A percentile compares a stretch with the other conserved stretches of the same genome.
Conservation (phyloP, 2,329 filamentous ascomycete species). For the Alternaria infectoria region DNA sequence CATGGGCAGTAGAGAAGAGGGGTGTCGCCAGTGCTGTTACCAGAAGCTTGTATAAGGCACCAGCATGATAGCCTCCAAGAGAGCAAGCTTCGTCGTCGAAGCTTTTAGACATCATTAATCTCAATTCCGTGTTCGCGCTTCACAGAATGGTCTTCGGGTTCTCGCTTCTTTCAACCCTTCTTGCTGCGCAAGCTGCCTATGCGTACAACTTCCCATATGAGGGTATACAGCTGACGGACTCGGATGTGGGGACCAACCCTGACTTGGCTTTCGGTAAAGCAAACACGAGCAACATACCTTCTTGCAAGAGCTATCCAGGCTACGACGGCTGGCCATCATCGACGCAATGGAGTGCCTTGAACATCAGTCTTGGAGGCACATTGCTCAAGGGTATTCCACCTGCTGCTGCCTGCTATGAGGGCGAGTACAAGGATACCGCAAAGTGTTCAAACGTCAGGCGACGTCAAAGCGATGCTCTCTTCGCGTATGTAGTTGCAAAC, state of each 20-base stretch:
- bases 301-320: slow-evolving; percentile 35
- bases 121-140: background rate
- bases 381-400: slow-evolving; percentile 33
- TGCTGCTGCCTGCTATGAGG: slow-evolving; percentile 36
- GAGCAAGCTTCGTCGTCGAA: background rate
- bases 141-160: background rate
- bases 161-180: background rate
- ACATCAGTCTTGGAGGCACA: slow-evolving; percentile 27
- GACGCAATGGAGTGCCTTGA: slow-evolving; percentile 29
- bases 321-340: slow-evolving; percentile 33
- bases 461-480: slow-evolving; percentile 19
- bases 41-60: background rate
- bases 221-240: slow-evolving; percentile 23
- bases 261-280: slow-evolving; percentile 32
- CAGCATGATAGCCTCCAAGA: background rate
- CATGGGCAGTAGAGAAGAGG: background rate
- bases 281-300: slow-evolving; percentile 1
- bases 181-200: slow-evolving; percentile 3
- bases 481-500: slow-evolving; percentile 20
- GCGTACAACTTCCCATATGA: slow-evolving; percentile 37
- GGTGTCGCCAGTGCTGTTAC: background rate
- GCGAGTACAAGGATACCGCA: slow-evolving; percentile 22
- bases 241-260: slow-evolving; percentile 26
- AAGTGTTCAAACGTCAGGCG: slow-evolving; percentile 21
- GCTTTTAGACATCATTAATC: too few relatives aligned